Conservation (phyloP, 2,329 filamentous ascomycete genomes). For the Clonostachys rhizophaga region DNA sequence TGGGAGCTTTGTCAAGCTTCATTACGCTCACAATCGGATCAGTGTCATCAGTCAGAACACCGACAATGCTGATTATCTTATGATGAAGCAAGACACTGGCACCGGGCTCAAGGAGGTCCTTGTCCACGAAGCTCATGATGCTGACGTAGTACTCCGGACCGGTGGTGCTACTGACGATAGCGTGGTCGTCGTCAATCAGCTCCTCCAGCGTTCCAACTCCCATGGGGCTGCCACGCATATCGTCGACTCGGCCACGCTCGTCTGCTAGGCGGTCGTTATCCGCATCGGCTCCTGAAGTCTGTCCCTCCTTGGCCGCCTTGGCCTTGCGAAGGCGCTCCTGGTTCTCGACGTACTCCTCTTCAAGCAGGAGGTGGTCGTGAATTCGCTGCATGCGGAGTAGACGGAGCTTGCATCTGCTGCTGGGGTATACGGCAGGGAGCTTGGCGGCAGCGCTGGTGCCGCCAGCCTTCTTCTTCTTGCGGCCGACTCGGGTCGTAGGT, state of each 20-base stretch:
- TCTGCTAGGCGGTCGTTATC: slow-evolving; percentile 79
- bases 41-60: slow-evolving; percentile 92
- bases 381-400: slow-evolving; percentile 98
- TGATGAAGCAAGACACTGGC: slow-evolving; percentile 94
- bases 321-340: slow-evolving; percentile 93
- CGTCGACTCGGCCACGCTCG: slow-evolving; percentile 90
- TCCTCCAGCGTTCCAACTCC: slow-evolving; percentile 96
- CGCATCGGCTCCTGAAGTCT: slow-evolving; percentile 63
- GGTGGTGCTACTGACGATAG: slow-evolving; percentile 95
- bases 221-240: slow-evolving; percentile 98
- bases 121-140: slow-evolving; percentile 99
- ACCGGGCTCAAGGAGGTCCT: slow-evolving; percentile 93
- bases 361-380: slow-evolving; percentile 92
- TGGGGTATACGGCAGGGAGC: slow-evolving; percentile 89
- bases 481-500: slow-evolving; percentile 92
- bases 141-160: slow-evolving; percentile 99
- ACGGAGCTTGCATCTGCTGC: slow-evolving; percentile 93
- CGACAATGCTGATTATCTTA: slow-evolving; percentile 96
- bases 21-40: slow-evolving; percentile 96
- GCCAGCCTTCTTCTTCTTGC: slow-evolving; percentile 96
- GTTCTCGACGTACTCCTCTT: slow-evolving; percentile 99
- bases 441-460: slow-evolving; percentile 94
- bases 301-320: slow-evolving; percentile 72
- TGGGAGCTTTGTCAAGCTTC: slow-evolving; percentile 98
- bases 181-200: slow-evolving; percentile 98